Evolutionary conservation across 139 green algal genomes (phyloP), one percentile per base, ranked within the genome.

Genomic region (Pleodorina starrii): DNA sequence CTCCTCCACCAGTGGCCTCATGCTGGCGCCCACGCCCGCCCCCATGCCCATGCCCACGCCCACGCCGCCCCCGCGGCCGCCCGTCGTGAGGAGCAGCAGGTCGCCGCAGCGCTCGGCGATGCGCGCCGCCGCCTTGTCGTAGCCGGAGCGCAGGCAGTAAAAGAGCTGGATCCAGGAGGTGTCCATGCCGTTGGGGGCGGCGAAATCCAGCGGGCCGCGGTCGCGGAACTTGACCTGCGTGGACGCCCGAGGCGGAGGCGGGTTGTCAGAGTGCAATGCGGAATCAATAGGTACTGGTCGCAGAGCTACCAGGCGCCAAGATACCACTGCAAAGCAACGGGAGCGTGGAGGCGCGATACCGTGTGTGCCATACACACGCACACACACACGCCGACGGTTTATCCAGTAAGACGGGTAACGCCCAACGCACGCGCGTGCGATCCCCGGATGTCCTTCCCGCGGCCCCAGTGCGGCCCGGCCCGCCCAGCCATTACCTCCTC

Each of bases 121-220:
- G 46, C 92, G 75, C 19, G 93, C 78, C 2, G 96, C 96, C 32
- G 96, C 91, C 40, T 92, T 84, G 29, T 90, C 57, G 84, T 93
- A 96, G 50, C 96, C 96, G 35, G 93, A 93, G 36, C 96, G 92
- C 35, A 98, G 91, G 90, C 88, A 93, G 77, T 91, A 94, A 91
- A 94, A 98, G 73, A 98, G 87, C 90, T 95, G 93, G 17, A 92
- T 57, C 94, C 95, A 98, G 16, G 90, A 89, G 35, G 96, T 98
- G 93, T 98, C 96, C 25, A 93, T 44, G 32, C 96, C 96, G 7
- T 91, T 92, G 42, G 92, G 87, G 19, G 91, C 38, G 68, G 96
- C 91, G 89, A 98, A 96, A 91, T 98, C 96, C 54, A 98, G 89
- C 2, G 82, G 40, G 0, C 92, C 96, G 38, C 85, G 69, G 69